These are phyloP conservation scores for Trichosporon sp. DNA, from an alignment of 1,284 basidiomycete species.

Conservation along the genomic window DNA sequence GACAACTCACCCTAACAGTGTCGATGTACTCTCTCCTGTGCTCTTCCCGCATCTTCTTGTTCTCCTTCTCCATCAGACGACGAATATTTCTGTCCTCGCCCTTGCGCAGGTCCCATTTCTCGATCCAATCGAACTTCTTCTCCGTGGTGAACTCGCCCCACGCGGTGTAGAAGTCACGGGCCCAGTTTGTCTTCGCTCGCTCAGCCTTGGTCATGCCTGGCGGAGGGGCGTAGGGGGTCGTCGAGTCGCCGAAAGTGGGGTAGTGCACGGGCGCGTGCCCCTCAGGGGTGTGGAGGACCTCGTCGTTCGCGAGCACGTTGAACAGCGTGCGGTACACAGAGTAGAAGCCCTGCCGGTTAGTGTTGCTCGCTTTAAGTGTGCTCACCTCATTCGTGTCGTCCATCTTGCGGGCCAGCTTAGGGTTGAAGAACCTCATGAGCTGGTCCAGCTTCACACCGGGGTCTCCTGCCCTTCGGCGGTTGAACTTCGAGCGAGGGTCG, in stretches of 20 bases:
- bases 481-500: constrained; percentile 52
- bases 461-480: constrained; percentile 62
- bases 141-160: constrained; percentile 84
- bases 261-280: constrained; percentile 53
- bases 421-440: constrained; percentile 78
- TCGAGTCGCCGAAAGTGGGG: constrained; percentile 78
- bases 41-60: constrained; percentile 83
- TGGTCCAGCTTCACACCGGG: constrained; percentile 77
- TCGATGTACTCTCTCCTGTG: constrained; percentile 91
- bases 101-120: constrained; percentile 75
- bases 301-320: constrained; percentile 75
- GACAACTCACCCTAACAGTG: constrained; percentile 64
- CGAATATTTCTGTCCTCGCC: constrained; percentile 82
- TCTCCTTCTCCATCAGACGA: constrained; percentile 91
- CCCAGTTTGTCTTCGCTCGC: constrained; percentile 52
- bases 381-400: constrained; percentile 67
- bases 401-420: constrained; percentile 66
- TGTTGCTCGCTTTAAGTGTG: not conserved
- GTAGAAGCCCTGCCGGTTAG: constrained; percentile 69
- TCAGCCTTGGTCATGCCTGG: constrained; percentile 53
- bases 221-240: constrained; percentile 59
- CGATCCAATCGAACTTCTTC: constrained; percentile 88
- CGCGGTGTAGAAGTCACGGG: constrained; percentile 72
- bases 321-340: constrained; percentile 87
- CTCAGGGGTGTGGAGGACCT: constrained; percentile 59